phyloP scores from a whole-genome alignment of 306 rosid species.

The Vigna reflexopilosa region DNA sequence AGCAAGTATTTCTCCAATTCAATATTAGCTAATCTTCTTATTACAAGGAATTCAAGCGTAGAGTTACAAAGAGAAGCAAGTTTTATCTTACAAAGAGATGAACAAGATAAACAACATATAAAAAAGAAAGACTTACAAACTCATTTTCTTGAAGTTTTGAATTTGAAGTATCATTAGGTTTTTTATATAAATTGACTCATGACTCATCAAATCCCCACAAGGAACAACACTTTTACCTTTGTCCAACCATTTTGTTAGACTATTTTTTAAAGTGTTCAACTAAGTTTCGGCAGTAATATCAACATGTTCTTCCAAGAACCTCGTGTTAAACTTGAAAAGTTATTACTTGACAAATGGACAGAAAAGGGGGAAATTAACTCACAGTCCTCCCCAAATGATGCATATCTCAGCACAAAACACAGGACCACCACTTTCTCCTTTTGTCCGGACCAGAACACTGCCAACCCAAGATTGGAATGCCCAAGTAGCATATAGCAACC shows the following conservation, averaged over 20 bases:
- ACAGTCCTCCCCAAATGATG: conserved; percentile 83
- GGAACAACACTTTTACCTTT: no score
- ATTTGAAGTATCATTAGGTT: no score
- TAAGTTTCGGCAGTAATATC: background rate
- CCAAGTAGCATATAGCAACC: conserved; percentile 76
- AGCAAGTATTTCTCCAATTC: background rate
- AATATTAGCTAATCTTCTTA: background rate
- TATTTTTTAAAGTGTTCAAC: conserved; percentile 1
- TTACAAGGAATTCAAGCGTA: no score
- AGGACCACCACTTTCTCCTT: conserved; percentile 71
- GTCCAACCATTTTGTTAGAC: background rate
- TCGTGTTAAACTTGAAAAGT: background rate
- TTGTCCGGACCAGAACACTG: conserved; percentile 60
- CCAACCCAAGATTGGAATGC: conserved; percentile 84
- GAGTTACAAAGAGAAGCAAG: no score
- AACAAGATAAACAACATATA: no score
- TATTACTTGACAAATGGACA: background rate
- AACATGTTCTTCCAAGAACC: background rate
- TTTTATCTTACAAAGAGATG: no score
- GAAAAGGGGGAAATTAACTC: conserved; percentile 39
- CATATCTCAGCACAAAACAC: conserved; percentile 70
- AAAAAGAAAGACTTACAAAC: no score
- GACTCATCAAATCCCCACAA: no score
- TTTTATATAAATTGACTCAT: no score
- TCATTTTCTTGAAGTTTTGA: no score